phyloP scores from a whole-genome alignment of 176 grass and related monocot species.

The Oryza brachyantha region DNA sequence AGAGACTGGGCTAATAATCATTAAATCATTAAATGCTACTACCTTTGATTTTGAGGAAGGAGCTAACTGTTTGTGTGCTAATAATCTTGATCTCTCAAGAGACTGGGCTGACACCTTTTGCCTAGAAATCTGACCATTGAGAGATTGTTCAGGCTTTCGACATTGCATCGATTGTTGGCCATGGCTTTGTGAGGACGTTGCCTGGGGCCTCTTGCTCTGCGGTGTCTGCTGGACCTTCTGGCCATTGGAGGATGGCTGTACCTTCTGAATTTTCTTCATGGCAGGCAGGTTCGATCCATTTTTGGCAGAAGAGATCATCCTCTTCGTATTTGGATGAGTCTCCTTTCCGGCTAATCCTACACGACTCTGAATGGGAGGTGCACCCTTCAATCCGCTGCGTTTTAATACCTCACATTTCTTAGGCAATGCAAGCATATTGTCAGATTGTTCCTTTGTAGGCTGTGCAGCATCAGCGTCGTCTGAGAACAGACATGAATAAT shows the following conservation, averaged over 20 bases:
- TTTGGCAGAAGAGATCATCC: slow-evolving; percentile 3
- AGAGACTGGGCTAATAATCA: background rate
- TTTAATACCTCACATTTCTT: slow-evolving; percentile 44
- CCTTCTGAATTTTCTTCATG: background rate
- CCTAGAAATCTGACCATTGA: slow-evolving; percentile 28
- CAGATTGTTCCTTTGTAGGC: slow-evolving; percentile 20
- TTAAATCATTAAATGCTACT: background rate
- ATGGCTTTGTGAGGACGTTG: background rate
- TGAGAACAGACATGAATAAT: slow-evolving; percentile 76
- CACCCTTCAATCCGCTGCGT: slow-evolving; percentile 23
- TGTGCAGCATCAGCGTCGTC: slow-evolving; percentile 54
- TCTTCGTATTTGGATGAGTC: slow-evolving; percentile 8
- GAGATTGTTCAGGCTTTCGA: background rate
- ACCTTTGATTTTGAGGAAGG: slow-evolving; percentile 56
- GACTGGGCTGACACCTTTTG: slow-evolving; percentile 23
- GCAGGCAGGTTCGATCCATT: background rate
- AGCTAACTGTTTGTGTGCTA: slow-evolving; percentile 19
- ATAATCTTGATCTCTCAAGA: slow-evolving; percentile 18
- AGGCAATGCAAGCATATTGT: background rate
- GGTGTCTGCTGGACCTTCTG: background rate
- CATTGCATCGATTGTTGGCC: background rate
- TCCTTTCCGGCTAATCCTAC: background rate
- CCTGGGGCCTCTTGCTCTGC: slow-evolving; percentile 19
- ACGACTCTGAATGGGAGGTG: slow-evolving; percentile 1
- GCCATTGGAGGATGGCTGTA: slow-evolving; percentile 10